Evolutionary conservation across 2,329 filamentous ascomycete genomes (phyloP).

Genomic region (Trichoderma citrinoviride): DNA sequence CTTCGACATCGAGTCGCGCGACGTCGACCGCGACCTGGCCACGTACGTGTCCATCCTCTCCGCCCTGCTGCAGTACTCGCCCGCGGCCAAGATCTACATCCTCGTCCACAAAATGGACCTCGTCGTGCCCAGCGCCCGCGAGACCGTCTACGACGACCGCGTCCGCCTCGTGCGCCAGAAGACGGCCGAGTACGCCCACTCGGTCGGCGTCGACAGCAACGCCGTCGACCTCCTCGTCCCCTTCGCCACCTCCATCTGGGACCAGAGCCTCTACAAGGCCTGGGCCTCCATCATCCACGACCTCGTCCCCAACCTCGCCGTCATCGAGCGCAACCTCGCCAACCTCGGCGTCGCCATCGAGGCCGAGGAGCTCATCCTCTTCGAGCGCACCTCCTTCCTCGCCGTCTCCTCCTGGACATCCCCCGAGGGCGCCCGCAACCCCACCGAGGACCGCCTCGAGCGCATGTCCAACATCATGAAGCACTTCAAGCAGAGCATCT

Average conservation of each 20-base stretch:
- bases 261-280: constrained; percentile 95
- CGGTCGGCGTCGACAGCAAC: constrained; percentile 34
- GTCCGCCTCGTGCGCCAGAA: constrained; percentile 73
- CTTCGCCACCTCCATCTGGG: constrained; percentile 97
- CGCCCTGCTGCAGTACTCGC: constrained; percentile 81
- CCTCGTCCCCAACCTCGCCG: constrained; percentile 86
- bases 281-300: constrained; percentile 99
- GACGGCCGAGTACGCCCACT: constrained; percentile 55
- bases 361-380: constrained; percentile 89
- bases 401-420: constrained; percentile 92
- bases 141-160: constrained; percentile 80
- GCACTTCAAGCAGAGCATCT: constrained; percentile 86
- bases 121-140: constrained; percentile 74
- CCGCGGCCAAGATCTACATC: constrained; percentile 81
- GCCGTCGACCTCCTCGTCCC: constrained; percentile 73
- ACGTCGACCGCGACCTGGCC: constrained; percentile 87
- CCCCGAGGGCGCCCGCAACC: constrained; percentile 71
- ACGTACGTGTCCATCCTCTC: constrained; percentile 90
- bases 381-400: constrained; percentile 93
- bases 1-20: constrained; percentile 95
- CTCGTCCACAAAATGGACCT: constrained; percentile 99
- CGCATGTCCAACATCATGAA: constrained; percentile 96
- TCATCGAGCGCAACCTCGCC: constrained; percentile 82
- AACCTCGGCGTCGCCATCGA: constrained; percentile 82
- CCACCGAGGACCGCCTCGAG: constrained; percentile 90